Conservation (phyloP, 2,329 filamentous ascomycete genomes). For the Periconia macrospinosa region DNA sequence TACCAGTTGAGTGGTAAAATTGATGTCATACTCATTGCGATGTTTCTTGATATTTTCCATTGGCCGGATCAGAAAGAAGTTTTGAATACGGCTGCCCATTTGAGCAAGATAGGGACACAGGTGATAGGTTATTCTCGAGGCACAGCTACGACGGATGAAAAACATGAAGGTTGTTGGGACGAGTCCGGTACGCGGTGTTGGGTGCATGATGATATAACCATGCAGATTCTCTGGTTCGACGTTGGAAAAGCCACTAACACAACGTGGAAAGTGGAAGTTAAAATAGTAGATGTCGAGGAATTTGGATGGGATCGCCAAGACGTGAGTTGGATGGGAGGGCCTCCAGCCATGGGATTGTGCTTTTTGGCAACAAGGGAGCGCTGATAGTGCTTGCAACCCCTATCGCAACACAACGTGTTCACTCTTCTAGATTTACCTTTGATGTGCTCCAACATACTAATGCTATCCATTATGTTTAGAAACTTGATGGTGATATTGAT, state of each 20-base stretch:
- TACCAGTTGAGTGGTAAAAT: background rate
- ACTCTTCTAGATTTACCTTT: background rate
- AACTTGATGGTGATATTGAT: background rate
- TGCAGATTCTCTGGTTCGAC: background rate
- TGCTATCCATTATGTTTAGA: background rate
- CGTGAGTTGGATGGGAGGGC: background rate
- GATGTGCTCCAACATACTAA: background rate
- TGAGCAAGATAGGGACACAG: background rate
- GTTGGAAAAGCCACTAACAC: background rate
- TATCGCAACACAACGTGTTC: background rate
- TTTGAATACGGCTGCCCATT: background rate
- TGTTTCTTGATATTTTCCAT: background rate
- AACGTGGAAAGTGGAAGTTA: background rate
- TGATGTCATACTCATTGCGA: background rate
- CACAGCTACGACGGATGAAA: background rate
- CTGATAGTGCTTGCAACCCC: background rate
- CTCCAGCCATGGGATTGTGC: background rate
- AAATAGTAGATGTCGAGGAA: background rate
- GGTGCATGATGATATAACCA: background rate
- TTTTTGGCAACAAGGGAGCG: background rate
- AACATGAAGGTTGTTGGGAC: background rate
- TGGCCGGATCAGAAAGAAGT: background rate
- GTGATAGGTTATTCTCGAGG: background rate
- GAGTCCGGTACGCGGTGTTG: background rate
- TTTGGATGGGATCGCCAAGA: background rate